Conservation (phyloP, 2,329 filamentous ascomycete genomes). For the Xylariales sp. region DNA sequence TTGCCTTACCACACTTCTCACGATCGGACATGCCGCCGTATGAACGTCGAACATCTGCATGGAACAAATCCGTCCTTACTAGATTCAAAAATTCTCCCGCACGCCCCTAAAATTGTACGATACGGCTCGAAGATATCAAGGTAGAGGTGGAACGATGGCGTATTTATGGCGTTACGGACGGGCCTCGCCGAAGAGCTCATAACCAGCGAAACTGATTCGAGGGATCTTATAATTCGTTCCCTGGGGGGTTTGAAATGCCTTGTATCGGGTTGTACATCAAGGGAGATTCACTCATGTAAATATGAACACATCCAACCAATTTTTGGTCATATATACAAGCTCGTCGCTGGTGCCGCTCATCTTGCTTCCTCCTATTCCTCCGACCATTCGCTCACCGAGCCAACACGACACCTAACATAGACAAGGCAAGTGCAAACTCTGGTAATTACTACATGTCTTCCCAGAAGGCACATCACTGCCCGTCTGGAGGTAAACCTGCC, state of each 20-base stretch:
- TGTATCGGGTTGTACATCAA: constrained; percentile 29
- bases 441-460: constrained; percentile 64
- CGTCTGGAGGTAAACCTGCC: constrained; percentile 65
- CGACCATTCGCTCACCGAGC: not conserved
- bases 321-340: constrained; percentile 12
- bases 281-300: constrained; percentile 23
- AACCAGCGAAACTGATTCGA: constrained; percentile 3
- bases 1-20: not conserved
- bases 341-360: not conserved
- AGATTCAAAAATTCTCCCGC: not conserved
- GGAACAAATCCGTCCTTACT: not conserved
- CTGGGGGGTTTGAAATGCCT: not conserved
- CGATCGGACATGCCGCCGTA: not conserved
- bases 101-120: constrained; percentile 14
- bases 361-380: not conserved
- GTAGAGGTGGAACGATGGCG: not conserved
- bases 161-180: constrained; percentile 24
- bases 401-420: constrained; percentile 52
- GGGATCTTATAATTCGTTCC: not conserved
- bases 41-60: not conserved
- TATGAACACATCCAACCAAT: constrained; percentile 20
- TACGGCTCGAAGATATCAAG: not conserved
- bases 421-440: constrained; percentile 65
- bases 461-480: constrained; percentile 62
- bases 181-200: constrained; percentile 3